Evolutionary conservation across 805 yeast species (phyloP), one percentile per base, ranked within the genome.

Genomic region (Jamesozyma lodderae): DNA sequence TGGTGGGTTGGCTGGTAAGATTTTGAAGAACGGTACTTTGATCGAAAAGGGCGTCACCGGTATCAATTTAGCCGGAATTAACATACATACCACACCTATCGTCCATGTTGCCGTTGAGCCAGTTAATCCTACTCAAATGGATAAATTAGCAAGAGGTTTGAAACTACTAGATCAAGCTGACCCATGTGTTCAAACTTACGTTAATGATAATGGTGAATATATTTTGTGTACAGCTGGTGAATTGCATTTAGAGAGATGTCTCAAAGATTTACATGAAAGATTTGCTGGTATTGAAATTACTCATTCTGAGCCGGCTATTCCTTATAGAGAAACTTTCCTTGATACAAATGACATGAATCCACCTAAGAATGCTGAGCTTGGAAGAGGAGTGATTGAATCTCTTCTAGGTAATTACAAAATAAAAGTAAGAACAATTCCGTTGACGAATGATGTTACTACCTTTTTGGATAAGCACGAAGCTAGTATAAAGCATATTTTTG

Each of bases 51-150:
- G 70, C 2, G 57, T 70, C 2, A 64, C 71, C 4, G 88, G 87
- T 29, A 77, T 78, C n/a, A 81, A 81, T 48, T 64, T 80, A 36
- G 95, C 95, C 0, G 81, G 85, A 46, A 67, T 86, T 15, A 81
- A 77, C 39, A 62, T 77, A 38, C 73, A 81, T 13, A 75, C 82
- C n/a, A 83, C 86, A 23, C 98, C 98, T 1, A 90, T 92, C 55
- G 85, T 92, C 48, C 77, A 87, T 47, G 95, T 92, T 23, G 96
- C 98, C 0, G 67, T 92, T n/a, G 99, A 92, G 56, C 96, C 99
- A 1, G 80, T 74, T 4, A 82, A 86, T 49, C 95, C 95, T 8
- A 70, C 80, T 35, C 79, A 86, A 48, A 73, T 87, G 70, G 78
- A 73, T 33, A 74, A 73, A 49, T 66, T 92, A 31, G 94, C 79